Percentiles rank a stretch among this genome's conserved stretches.
phyloP scores from a whole-genome alignment of 2,329 filamentous ascomycete species.

The Colletotrichum sp. region DNA sequence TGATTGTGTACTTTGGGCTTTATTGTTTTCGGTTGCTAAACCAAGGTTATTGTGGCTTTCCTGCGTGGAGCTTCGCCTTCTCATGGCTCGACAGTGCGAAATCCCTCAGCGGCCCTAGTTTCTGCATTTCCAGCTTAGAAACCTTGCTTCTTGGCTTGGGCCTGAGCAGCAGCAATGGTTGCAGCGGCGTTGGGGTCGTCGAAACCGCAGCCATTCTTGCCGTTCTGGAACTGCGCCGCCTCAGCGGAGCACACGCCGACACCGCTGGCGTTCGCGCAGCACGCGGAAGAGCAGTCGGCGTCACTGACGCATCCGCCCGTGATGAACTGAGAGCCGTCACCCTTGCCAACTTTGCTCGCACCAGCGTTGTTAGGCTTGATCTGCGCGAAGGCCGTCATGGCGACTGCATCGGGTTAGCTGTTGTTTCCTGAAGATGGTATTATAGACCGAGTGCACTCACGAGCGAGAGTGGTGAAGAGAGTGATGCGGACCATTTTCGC shows the following conservation, averaged over 20 bases:
- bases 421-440: neutral
- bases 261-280: constrained; percentile 31
- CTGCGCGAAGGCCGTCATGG: constrained; percentile 21
- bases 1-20: neutral
- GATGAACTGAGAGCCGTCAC: constrained; percentile 30
- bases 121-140: constrained; percentile 17
- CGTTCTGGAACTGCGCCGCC: constrained; percentile 30
- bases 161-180: constrained; percentile 18
- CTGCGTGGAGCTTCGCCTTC: neutral
- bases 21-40: neutral
- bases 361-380: constrained; percentile 27
- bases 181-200: constrained; percentile 20
- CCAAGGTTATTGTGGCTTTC: neutral
- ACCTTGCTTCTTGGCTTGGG: constrained; percentile 16
- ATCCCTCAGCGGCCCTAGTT: neutral
- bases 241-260: constrained; percentile 32
- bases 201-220: constrained; percentile 39
- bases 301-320: constrained; percentile 32
- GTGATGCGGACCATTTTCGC: constrained; percentile 29
- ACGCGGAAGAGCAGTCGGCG: constrained; percentile 30
- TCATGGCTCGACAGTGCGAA: neutral
- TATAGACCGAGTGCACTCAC: constrained; percentile 22
- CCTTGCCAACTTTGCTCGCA: constrained; percentile 17
- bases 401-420: constrained; percentile 13
- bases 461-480: constrained; percentile 25